phyloP scores from a whole-genome alignment of 352 stramenopile genomes.

The Phytophthora vignae region DNA sequence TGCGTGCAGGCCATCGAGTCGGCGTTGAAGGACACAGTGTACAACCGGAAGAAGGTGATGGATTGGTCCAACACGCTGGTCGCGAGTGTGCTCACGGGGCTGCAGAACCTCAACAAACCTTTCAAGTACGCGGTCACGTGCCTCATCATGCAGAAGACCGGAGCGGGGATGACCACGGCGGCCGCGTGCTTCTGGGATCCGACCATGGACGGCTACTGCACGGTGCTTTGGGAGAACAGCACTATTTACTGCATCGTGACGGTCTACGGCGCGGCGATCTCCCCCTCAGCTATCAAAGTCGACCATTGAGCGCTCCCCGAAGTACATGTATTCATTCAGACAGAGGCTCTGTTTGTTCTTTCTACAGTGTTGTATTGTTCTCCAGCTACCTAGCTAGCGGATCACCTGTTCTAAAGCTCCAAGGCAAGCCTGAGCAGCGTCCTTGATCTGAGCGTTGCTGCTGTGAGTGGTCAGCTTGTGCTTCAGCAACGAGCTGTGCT shows the following conservation, averaged over 20 bases:
- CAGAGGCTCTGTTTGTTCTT: not conserved
- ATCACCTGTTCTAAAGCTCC: conserved; percentile 43
- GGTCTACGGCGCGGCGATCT: conserved; percentile 85
- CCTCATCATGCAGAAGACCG: conserved; percentile 89
- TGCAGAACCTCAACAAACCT: conserved; percentile 90
- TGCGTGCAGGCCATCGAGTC: conserved; percentile 69
- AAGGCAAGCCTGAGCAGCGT: conserved; percentile 61
- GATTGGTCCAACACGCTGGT: conserved; percentile 89
- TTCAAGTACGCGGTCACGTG: conserved; percentile 90
- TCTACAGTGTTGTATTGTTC: conserved; percentile 3
- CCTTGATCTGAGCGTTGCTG: conserved; percentile 37
- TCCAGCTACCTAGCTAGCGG: conserved; percentile 8
- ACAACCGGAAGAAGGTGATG: conserved; percentile 88
- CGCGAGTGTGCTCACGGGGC: conserved; percentile 74
- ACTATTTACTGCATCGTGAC: conserved; percentile 88
- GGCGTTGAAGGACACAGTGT: conserved; percentile 82
- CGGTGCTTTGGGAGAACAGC: conserved; percentile 86
- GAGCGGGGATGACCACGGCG: conserved; percentile 70
- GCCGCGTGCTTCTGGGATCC: conserved; percentile 84
- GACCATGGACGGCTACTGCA: conserved; percentile 82
- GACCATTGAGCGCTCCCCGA: conserved; percentile 53
- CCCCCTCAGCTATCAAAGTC: conserved; percentile 77
- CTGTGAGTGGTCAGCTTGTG: conserved; percentile 47
- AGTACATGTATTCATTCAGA: conserved; percentile 30
- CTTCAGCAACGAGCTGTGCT: conserved; percentile 38